Evolutionary conservation across 805 yeast genomes (phyloP).

Genomic region (Metschnikowia reukaufii): DNA sequence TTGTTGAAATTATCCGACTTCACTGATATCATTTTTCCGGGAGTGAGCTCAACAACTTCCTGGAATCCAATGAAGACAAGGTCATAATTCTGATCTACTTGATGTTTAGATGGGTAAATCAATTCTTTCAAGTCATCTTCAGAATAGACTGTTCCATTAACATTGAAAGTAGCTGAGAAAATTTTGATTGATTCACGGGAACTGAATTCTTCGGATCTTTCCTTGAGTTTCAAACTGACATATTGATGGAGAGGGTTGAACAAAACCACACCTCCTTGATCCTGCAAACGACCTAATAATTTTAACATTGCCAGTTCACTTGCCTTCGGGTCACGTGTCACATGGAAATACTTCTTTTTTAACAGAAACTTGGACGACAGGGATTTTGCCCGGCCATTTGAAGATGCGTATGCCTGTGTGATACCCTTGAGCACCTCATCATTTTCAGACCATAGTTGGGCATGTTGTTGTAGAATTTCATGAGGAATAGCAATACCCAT

Average conservation of each 20-base stretch:
- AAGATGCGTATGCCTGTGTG: conserved; percentile 39
- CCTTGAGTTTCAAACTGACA: conserved; percentile 42
- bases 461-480: conserved; percentile 40
- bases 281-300: conserved; percentile 48
- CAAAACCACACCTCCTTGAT: conserved; percentile 44
- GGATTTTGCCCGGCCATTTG: conserved; percentile 42
- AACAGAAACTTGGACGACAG: conserved; percentile 39
- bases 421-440: conserved; percentile 41
- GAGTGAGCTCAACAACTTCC: conserved; percentile 80
- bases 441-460: conserved; percentile 49
- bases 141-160: conserved; percentile 46
- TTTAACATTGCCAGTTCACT: conserved; percentile 47
- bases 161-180: conserved; percentile 54
- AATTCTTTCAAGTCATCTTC: conserved; percentile 45
- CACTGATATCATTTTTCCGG: conserved; percentile 78
- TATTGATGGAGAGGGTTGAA: conserved; percentile 57
- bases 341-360: conserved; percentile 39
- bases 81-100: conserved; percentile 51
- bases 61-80: conserved; percentile 82
- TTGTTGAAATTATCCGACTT: conserved; percentile 59
- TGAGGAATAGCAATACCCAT: conserved; percentile 34
- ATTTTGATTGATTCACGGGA: conserved; percentile 41
- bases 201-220: conserved; percentile 40
- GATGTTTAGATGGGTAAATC: conserved; percentile 43
- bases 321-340: conserved; percentile 41